Conservation (phyloP, 1,284 basidiomycete genomes). For the Boletus semigastroideus region DNA sequence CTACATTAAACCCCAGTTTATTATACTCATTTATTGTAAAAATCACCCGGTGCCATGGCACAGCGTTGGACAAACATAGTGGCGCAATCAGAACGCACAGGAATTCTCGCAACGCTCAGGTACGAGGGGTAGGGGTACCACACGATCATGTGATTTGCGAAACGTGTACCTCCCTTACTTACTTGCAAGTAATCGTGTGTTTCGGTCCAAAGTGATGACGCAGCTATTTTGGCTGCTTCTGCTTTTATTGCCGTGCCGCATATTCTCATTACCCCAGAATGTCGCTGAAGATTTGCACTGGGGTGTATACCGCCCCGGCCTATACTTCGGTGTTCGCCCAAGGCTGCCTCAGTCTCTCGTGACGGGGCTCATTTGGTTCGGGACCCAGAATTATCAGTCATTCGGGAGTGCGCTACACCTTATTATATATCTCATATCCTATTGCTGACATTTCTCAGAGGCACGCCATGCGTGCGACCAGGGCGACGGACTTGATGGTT, state of each 20-base stretch:
- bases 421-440: neutral
- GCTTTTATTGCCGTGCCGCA: conserved; percentile 19
- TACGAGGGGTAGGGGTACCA: too few relatives aligned
- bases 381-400: conserved; percentile 77
- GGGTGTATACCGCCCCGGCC: conserved; percentile 88
- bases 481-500: conserved; percentile 75
- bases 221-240: conserved; percentile 33
- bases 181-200: too few relatives aligned
- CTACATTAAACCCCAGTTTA: too few relatives aligned
- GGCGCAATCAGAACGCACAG: too few relatives aligned
- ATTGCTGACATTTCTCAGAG: conserved; percentile 42
- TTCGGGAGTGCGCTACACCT: conserved; percentile 52
- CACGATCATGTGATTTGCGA: too few relatives aligned
- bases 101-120: too few relatives aligned
- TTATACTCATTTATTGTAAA: too few relatives aligned
- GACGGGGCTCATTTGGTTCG: conserved; percentile 92
- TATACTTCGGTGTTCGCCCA: conserved; percentile 91
- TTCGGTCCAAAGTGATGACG: conserved; percentile 14
- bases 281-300: conserved; percentile 74
- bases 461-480: conserved; percentile 91
- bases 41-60: too few relatives aligned
- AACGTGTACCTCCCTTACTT: too few relatives aligned
- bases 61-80: too few relatives aligned
- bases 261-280: conserved; percentile 30
- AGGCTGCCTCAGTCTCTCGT: conserved; percentile 83